phyloP scores from a whole-genome alignment of 2,329 filamentous ascomycete genomes.

The Aspergillus piperis region DNA sequence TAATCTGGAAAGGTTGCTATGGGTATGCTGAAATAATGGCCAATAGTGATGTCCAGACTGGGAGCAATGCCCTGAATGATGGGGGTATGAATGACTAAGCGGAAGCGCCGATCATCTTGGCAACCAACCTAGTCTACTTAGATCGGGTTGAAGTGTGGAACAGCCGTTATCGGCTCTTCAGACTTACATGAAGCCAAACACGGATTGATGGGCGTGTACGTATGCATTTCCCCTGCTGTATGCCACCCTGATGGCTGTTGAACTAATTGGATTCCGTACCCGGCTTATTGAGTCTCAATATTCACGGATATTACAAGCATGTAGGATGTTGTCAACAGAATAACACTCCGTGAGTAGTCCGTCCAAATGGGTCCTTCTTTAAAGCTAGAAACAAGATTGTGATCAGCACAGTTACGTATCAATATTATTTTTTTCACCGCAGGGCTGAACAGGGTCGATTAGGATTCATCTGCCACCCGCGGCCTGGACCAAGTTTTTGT shows the following conservation, averaged over 20 bases:
- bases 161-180: background rate
- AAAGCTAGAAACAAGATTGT: background rate
- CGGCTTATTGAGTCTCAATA: no score
- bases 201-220: background rate
- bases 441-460: background rate
- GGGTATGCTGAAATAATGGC: background rate
- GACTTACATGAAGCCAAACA: background rate
- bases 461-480: background rate
- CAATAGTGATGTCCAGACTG: background rate
- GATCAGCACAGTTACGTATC: background rate
- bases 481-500: background rate
- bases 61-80: background rate
- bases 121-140: background rate
- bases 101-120: background rate
- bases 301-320: no score
- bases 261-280: no score
- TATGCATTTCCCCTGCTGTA: background rate
- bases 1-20: background rate
- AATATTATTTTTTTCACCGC: background rate
- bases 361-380: background rate
- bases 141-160: background rate
- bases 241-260: no score
- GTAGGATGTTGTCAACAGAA: no score
- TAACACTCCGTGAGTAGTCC: no score
- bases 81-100: background rate